Evolutionary conservation across 2,329 filamentous ascomycete genomes (phyloP).

Genomic region (Aspergillus sojae): DNA sequence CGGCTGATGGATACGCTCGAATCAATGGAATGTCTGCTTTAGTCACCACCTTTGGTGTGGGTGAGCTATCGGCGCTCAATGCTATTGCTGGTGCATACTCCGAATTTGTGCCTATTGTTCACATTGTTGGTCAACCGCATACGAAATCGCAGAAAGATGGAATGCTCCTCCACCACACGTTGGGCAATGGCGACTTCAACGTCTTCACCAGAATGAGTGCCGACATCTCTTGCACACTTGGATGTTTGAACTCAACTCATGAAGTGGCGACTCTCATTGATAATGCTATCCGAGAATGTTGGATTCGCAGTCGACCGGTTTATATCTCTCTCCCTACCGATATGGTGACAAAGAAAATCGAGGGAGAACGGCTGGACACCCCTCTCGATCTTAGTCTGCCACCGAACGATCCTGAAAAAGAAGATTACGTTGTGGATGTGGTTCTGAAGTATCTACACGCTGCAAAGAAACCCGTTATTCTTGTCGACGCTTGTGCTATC

Average conservation of each 20-base stretch:
- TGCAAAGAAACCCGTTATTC: conserved; percentile 74
- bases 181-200: conserved; percentile 77
- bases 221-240: conserved; percentile 70
- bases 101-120: conserved; percentile 69
- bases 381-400: conserved; percentile 69
- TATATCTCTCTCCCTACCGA: conserved; percentile 84
- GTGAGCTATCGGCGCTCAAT: conserved; percentile 68
- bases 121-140: conserved; percentile 60
- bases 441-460: conserved; percentile 72
- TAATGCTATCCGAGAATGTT: conserved; percentile 73
- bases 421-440: conserved; percentile 81
- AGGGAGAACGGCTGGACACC: conserved; percentile 70
- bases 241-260: conserved; percentile 69
- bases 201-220: conserved; percentile 80
- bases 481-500: conserved; percentile 82
- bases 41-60: conserved; percentile 76
- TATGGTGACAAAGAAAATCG: conserved; percentile 74
- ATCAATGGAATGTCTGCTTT: conserved; percentile 71
- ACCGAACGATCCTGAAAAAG: conserved; percentile 68
- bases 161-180: conserved; percentile 65
- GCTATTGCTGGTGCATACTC: conserved; percentile 74
- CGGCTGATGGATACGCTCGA: conserved; percentile 78
- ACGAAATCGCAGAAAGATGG: conserved; percentile 51
- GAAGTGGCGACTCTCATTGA: conserved; percentile 78
- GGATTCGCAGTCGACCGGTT: conserved; percentile 72